These are phyloP conservation scores for Candida peoriensis DNA, from an alignment of 805 yeast species.

Conservation along the genomic window DNA sequence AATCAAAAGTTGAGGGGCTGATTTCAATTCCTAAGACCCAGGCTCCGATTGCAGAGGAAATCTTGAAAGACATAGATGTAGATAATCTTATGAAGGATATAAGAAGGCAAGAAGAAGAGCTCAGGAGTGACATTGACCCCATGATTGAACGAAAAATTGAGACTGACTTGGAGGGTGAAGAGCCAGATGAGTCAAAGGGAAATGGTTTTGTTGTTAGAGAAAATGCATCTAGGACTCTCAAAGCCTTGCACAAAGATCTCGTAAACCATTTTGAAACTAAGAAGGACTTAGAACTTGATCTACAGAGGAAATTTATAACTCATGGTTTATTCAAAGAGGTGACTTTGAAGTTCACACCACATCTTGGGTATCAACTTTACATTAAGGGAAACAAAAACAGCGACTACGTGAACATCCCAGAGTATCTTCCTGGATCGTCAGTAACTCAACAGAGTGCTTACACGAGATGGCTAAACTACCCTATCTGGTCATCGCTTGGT, in stretches of 20 bases:
- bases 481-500: slow-evolving; percentile 53
- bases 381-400: slow-evolving; percentile 28
- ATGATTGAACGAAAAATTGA: slow-evolving; percentile 1
- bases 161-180: background rate
- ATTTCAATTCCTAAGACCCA: slow-evolving; percentile 33
- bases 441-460: slow-evolving; percentile 36
- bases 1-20: slow-evolving; percentile 24
- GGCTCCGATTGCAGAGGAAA: slow-evolving; percentile 33
- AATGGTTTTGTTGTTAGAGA: slow-evolving; percentile 9
- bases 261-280: no score
- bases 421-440: slow-evolving; percentile 18
- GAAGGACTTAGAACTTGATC: no score
- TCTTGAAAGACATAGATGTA: slow-evolving; percentile 38
- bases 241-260: slow-evolving; percentile 15
- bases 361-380: slow-evolving; percentile 43
- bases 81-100: slow-evolving; percentile 20
- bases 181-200: background rate
- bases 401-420: slow-evolving; percentile 5
- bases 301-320: no score
- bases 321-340: slow-evolving; percentile 5
- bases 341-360: slow-evolving; percentile 25
- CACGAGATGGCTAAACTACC: slow-evolving; percentile 39
- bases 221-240: slow-evolving; percentile 7
- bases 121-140: slow-evolving; percentile 5
- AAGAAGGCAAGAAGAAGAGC: slow-evolving; percentile 3